These are phyloP conservation scores for Pythium grandisporangium DNA, from an alignment of 352 stramenopile species.

Conservation along the genomic window DNA sequence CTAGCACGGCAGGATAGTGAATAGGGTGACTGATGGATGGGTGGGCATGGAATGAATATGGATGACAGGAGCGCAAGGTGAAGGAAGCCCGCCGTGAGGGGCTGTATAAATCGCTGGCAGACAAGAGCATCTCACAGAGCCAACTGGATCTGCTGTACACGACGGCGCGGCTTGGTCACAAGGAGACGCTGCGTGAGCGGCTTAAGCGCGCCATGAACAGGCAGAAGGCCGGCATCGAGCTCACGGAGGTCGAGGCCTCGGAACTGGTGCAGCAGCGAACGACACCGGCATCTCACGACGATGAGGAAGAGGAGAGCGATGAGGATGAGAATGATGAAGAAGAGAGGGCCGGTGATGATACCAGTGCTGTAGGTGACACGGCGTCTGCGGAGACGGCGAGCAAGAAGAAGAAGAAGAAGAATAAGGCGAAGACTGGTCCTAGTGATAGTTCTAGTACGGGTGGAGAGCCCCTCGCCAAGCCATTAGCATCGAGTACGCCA, in stretches of 20 bases:
- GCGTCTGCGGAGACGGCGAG: conserved; percentile 2
- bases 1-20: too few species aligned
- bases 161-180: conserved; percentile 70
- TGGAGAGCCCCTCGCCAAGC: not conserved
- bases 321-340: conserved; percentile 11
- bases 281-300: not conserved
- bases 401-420: not conserved
- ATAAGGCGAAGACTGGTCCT: not conserved
- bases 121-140: conserved; percentile 41
- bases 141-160: conserved; percentile 71
- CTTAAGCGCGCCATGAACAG: conserved; percentile 72
- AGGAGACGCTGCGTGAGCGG: conserved; percentile 69
- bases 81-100: conserved; percentile 68
- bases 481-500: too few species aligned
- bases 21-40: too few species aligned
- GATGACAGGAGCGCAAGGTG: conserved; percentile 40
- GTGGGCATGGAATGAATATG: not conserved
- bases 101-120: conserved; percentile 73
- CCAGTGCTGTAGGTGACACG: conserved; percentile 8
- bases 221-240: conserved; percentile 58
- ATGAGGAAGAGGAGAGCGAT: conserved; percentile 12
- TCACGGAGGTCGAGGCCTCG: conserved; percentile 31
- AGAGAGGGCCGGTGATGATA: conserved; percentile 7
- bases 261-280: conserved; percentile 40
- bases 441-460: too few species aligned